These are phyloP conservation scores for Salicornia ramosissima DNA, from an alignment of 148 eudicot species.

Conservation along the genomic window DNA sequence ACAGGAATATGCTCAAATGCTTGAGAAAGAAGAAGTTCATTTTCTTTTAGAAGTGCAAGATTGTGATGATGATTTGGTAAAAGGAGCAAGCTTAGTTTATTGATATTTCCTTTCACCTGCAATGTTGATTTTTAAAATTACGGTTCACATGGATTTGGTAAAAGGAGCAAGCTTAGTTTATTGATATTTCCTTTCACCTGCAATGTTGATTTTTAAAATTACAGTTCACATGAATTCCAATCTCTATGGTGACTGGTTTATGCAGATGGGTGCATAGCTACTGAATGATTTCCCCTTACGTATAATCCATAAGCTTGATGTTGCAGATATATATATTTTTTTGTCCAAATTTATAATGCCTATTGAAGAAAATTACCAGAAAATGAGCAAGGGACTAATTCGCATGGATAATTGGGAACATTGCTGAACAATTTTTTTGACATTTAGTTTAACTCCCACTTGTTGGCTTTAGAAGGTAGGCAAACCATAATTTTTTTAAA, in stretches of 20 bases:
- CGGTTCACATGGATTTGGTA: no score
- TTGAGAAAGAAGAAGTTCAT: slow-evolving; percentile 35
- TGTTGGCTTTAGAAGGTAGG: background rate
- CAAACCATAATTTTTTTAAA: background rate
- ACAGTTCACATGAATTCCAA: background rate
- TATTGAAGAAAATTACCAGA: no score
- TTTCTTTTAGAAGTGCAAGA: slow-evolving; percentile 41
- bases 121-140: no score
- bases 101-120: no score
- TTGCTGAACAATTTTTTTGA: background rate
- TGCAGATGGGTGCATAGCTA: slow-evolving; percentile 8
- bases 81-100: background rate
- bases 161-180: no score
- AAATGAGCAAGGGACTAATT: no score
- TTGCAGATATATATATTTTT: no score
- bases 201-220: background rate
- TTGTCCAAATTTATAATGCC: no score
- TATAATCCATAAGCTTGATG: no score
- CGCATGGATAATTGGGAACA: no score
- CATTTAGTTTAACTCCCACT: background rate
- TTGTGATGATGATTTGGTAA: slow-evolving; percentile 49
- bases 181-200: background rate
- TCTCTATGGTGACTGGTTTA: slow-evolving; percentile 9
- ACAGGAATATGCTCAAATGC: slow-evolving; percentile 42
- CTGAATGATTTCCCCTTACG: no score